Conservation (phyloP, 495 filamentous ascomycete genomes). For the Penicillium cosmopolitanum region DNA sequence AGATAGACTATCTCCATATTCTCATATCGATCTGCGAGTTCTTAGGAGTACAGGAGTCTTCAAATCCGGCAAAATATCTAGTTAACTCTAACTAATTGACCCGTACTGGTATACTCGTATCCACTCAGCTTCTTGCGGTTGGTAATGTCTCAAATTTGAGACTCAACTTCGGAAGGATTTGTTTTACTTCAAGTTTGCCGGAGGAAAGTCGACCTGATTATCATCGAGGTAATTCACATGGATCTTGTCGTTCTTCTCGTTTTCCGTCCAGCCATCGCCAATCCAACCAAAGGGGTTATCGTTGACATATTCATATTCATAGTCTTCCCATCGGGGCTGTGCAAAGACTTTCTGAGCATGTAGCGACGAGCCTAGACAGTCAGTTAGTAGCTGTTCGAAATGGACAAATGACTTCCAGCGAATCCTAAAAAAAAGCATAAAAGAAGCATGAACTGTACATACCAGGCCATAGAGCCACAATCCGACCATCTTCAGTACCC, state of each 20-base stretch:
- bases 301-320: conserved; percentile 42
- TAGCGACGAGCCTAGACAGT: conserved; percentile 40
- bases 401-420: not conserved
- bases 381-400: conserved; percentile 1
- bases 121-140: conserved; percentile 2
- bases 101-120: not conserved
- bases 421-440: not conserved
- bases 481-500: conserved; percentile 37
- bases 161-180: not conserved
- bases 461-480: conserved; percentile 50
- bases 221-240: conserved; percentile 45
- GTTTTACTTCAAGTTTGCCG: conserved; percentile 2
- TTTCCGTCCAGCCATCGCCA: conserved; percentile 47
- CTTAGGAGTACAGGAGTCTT: no score
- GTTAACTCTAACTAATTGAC: not conserved
- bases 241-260: conserved; percentile 39
- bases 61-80: no score
- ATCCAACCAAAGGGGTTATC: conserved; percentile 44
- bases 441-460: conserved; percentile 10
- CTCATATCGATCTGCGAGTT: no score
- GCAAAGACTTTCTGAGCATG: conserved; percentile 41
- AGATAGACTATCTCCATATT: no score
- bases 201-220: conserved; percentile 43
- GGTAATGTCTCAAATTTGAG: conserved; percentile 1
- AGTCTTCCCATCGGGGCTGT: conserved; percentile 48